phyloP scores from a whole-genome alignment of 768 basidiomycete species.

The Peribolospora kevripleyi region DNA sequence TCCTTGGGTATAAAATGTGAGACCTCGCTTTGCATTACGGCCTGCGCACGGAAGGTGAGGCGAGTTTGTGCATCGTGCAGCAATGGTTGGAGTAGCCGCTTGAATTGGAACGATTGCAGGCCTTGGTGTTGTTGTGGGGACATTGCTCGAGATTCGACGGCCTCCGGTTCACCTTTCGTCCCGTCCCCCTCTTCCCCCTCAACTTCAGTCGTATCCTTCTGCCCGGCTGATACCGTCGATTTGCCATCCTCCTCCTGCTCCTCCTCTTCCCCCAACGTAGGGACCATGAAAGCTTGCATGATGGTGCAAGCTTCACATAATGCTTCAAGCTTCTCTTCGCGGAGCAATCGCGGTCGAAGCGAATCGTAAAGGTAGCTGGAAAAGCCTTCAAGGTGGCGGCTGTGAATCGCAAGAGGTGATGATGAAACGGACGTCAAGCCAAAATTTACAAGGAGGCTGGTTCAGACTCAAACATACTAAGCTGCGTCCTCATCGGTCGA shows the following conservation, averaged over 20 bases:
- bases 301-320: slow-evolving; percentile 93
- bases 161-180: background rate
- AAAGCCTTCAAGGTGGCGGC: slow-evolving; percentile 66
- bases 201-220: background rate
- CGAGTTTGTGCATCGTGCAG: slow-evolving; percentile 89
- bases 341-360: slow-evolving; percentile 78
- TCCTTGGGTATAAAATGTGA: slow-evolving; percentile 50
- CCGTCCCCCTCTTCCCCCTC: background rate
- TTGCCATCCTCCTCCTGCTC: slow-evolving; percentile 17
- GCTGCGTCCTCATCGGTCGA: slow-evolving; percentile 48
- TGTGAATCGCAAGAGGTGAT: slow-evolving; percentile 16
- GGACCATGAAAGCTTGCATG: slow-evolving; percentile 82
- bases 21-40: slow-evolving; percentile 70
- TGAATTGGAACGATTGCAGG: slow-evolving; percentile 35
- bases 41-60: slow-evolving; percentile 85
- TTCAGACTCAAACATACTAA: slow-evolving; percentile 29
- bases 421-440: background rate
- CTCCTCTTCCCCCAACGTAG: slow-evolving; percentile 13
- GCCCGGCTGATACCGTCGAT: background rate
- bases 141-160: background rate
- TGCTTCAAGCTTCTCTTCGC: slow-evolving; percentile 62
- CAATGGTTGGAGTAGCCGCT: slow-evolving; percentile 60
- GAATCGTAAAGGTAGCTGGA: slow-evolving; percentile 92
- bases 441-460: too few species aligned
- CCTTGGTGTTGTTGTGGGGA: background rate